Evolutionary conservation across 805 yeast species (phyloP), one percentile per base, ranked within the genome.

Genomic region (Sugiyamaella valdiviana): DNA sequence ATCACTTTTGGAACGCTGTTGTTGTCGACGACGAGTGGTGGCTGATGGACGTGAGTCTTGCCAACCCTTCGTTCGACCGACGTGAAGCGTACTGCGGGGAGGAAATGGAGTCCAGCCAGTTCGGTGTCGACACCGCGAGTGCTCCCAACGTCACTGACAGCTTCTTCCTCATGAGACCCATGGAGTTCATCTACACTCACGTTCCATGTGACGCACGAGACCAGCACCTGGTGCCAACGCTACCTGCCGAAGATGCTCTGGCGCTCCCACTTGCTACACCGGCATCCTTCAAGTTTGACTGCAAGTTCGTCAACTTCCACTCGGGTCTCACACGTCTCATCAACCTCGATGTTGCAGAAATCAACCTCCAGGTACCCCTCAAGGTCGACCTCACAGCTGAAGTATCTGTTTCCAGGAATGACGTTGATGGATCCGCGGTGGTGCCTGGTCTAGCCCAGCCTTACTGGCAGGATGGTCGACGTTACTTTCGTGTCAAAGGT

Each of bases 1-100:
- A 89, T 59, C 99, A 93, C 65, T 79, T 85, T 48, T 93, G 99
- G 99, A 74, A 88, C 48, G 80, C 95, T 1, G 80, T 89, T 1
- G 63, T 83, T 32, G 66, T 89, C 14, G 83, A 86, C 51, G 81
- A 82, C 36, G 84, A 85, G 61, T 89, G 90, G 79, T 72, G 91
- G 51, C 74, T 93, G 52, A 65, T 91, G 51, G 99, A 91, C 63
- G 82, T 79, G 5, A 71, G 80, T 4, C 58, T 83, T 24, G 89
- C 87, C 1, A 82, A 81, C 57, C 64, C 72, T 3, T 64, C 83
- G 0, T 75, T 80, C 53, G 79, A 82, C 1, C 5, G 26, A 17
- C 71, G 75, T 45, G 69, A 73, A 57, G 66, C 72, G 50, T 66
- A 74, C 62, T 58, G 67, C 46, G 63, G 67, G 51, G 67, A 62